phyloP scores from a whole-genome alignment of 192 early-diverging fungal genomes.

The Lunasporangiospora selenospora region DNA sequence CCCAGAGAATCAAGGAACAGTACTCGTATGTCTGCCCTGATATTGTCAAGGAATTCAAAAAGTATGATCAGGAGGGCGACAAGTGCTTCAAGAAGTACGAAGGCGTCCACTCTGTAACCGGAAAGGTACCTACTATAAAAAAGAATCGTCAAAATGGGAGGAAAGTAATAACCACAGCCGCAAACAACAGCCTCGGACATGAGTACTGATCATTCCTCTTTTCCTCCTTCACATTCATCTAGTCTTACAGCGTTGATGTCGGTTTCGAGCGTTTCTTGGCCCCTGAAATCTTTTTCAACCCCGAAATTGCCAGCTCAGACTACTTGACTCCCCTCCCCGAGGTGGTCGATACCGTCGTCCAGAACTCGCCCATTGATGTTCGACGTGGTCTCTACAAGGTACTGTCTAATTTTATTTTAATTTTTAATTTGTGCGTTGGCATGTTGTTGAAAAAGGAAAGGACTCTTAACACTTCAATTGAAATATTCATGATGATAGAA shows the following conservation, averaged over 20 bases:
- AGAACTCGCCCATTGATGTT: constrained; percentile 96
- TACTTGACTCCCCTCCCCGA: constrained; percentile 96
- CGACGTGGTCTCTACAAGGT: constrained; percentile 96
- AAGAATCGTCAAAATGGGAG: background rate
- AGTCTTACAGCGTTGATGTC: constrained; percentile 94
- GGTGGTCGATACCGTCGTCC: constrained; percentile 96
- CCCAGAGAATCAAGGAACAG: constrained; percentile 96
- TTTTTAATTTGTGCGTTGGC: background rate
- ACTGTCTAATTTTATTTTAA: constrained; percentile 1
- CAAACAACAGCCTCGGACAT: background rate
- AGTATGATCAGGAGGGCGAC: constrained; percentile 88
- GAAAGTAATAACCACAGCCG: no score
- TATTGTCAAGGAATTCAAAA: constrained; percentile 97
- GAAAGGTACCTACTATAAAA: constrained; percentile 60
- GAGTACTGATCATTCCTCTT: constrained; percentile 1
- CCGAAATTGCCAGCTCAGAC: constrained; percentile 96
- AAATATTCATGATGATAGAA: constrained; percentile 70
- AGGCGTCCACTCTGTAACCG: constrained; percentile 85
- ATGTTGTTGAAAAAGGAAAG: background rate
- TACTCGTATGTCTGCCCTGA: constrained; percentile 97
- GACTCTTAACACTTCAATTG: constrained; percentile 1
- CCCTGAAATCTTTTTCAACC: constrained; percentile 99
- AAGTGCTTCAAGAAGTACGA: constrained; percentile 92
- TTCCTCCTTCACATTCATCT: background rate
- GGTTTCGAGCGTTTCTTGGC: constrained; percentile 99